Percentiles rank a stretch among this genome's conserved stretches.
These are phyloP conservation scores for Microbotryum violaceum DNA, from an alignment of 1,284 basidiomycete genomes.

Conservation along the genomic window DNA sequence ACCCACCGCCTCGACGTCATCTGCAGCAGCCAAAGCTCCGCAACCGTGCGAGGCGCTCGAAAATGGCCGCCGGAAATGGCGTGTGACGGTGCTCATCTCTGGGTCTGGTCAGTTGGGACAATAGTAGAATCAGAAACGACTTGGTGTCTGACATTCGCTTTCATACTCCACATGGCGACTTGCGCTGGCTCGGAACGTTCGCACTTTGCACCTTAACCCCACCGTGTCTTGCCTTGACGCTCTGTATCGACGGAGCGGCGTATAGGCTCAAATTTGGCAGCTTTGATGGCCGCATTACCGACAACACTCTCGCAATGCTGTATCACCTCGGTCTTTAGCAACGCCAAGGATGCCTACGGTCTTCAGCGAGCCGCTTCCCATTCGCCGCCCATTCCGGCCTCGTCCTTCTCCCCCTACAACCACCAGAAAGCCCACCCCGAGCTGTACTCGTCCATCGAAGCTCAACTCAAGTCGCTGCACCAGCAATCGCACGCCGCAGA, in stretches of 20 bases:
- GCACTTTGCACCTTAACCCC: not conserved
- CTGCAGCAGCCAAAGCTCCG: too few species aligned
- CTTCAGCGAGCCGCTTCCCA: constrained; percentile 69
- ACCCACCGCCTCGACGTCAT: too few species aligned
- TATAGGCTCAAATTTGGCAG: constrained; percentile 87
- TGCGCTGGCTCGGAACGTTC: not conserved
- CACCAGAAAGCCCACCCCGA: constrained; percentile 68
- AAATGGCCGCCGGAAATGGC: constrained; percentile 16
- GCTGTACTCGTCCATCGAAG: not conserved
- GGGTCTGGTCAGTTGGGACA: constrained; percentile 61
- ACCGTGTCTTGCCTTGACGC: not conserved
- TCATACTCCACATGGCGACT: not conserved
- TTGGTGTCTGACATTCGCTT: not conserved
- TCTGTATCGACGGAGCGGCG: not conserved
- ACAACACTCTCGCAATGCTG: constrained; percentile 44
- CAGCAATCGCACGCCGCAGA: not conserved
- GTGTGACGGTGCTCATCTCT: constrained; percentile 62
- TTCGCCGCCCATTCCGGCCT: constrained; percentile 57
- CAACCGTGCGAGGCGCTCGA: too few species aligned
- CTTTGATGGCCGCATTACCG: constrained; percentile 82
- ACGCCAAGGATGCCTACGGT: constrained; percentile 84
- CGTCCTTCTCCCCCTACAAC: constrained; percentile 75
- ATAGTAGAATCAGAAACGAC: too few species aligned
- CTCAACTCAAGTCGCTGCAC: not conserved
- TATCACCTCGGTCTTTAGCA: constrained; percentile 81